These are phyloP conservation scores for Ottelia alismoides DNA, from an alignment of 106 monocot genomes.

Conservation along the genomic window DNA sequence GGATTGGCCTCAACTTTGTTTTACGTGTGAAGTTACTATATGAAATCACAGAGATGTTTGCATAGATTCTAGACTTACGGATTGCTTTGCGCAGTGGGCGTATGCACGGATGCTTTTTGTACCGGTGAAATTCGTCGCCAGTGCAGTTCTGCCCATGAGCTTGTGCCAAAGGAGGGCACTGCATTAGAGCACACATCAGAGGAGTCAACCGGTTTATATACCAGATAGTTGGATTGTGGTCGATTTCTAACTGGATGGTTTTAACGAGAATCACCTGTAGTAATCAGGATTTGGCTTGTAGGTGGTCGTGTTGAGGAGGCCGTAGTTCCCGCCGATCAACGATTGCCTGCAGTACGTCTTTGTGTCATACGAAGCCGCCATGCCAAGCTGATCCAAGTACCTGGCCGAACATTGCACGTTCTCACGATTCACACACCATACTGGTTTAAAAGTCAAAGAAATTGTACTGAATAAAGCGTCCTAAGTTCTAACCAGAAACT, in stretches of 20 bases:
- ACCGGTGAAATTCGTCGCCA: conserved; percentile 51
- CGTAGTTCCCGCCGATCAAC: conserved; percentile 84
- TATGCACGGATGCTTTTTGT: conserved; percentile 66
- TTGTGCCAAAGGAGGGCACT: conserved; percentile 95
- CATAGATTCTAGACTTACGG: too few relatives aligned
- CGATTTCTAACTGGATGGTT: too few relatives aligned
- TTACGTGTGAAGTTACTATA: neutral
- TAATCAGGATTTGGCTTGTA: conserved; percentile 85
- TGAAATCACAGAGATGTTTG: too few relatives aligned
- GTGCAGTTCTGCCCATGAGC: conserved; percentile 63
- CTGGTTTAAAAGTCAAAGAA: neutral
- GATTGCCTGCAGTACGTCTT: conserved; percentile 79
- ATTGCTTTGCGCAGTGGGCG: conserved; percentile 68
- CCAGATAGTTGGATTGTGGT: too few relatives aligned
- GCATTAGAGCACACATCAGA: too few relatives aligned
- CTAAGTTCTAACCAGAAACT: conserved; percentile 99
- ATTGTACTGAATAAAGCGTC: neutral
- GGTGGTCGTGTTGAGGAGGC: conserved; percentile 58
- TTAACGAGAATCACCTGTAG: conserved; percentile 82
- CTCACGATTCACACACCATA: too few relatives aligned
- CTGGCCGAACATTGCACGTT: conserved; percentile 16
- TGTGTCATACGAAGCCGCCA: conserved; percentile 68
- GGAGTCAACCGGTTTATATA: too few relatives aligned
- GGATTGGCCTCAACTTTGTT: conserved; percentile 2
- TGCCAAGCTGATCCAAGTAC: conserved; percentile 84